Evolutionary conservation across 2,329 filamentous ascomycete species (phyloP), one percentile per base, ranked within the genome.

Genomic region (Trichophyton benhamiae): DNA sequence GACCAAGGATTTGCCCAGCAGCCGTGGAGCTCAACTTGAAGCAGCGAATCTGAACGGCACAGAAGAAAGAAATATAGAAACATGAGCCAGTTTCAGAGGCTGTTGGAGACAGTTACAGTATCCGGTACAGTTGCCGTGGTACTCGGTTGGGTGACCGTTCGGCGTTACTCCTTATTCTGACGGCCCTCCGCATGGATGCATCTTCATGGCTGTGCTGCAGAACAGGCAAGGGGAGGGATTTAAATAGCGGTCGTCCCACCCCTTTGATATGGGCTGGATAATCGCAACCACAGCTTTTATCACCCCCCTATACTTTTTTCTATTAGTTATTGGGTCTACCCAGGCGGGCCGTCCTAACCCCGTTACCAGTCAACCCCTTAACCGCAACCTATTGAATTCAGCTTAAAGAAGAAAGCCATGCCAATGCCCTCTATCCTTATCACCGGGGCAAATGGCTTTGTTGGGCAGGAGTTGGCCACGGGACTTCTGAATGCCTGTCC

Each of bases 391-490:
- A 33, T 58, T 17, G 15, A 58, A 4, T 20, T 13, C 22, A 15
- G 1, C 22, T 27, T 41, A 58, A n/a, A 9, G 11, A 66, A 9
- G 49, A 74, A 73, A 13, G 11, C 41, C 3, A 17, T 33, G 49
- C 22, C 41, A 6, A 53, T 53, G 49, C 22, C 49, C 69, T 74
- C 73, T 8, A 74, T 75, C 63, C 75, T 81, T 62, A 80, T 82
- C 62, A 81, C 79, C 13, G 79, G 79, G 15, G 79, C 78, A 38
- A 77, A 75, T 36, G 79, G 79, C 65, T 81, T 80, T 65, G 74
- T 81, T 41, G 79, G 79, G 66, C 79, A 81, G 68, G 74, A 80
- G 65, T 71, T 82, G 22, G 78, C 79, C 9, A 71, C 78, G 63
- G 75, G 75, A 46, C 73, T 82, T 52, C 75, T 81, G 58, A 68